Conservation (phyloP, 495 filamentous ascomycete species). For the Venustampulla echinocandica region DNA sequence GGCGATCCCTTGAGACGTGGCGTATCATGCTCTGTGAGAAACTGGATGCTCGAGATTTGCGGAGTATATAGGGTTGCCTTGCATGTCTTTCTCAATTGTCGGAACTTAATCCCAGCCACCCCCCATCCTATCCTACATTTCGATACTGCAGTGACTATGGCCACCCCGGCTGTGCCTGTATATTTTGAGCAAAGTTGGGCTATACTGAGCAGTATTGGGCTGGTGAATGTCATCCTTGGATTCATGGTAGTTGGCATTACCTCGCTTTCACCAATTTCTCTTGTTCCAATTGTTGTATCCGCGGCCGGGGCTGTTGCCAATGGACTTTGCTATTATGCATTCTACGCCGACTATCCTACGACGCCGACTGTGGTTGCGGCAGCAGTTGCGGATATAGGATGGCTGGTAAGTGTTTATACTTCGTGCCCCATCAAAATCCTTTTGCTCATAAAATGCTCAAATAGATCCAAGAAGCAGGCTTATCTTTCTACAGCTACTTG, state of each 20-base stretch:
- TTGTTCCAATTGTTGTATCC: slow-evolving; percentile 28
- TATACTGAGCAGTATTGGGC: slow-evolving; percentile 29
- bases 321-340: slow-evolving; percentile 31
- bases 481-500: slow-evolving; percentile 33
- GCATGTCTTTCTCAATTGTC: no score
- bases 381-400: slow-evolving; percentile 27
- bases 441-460: not conserved
- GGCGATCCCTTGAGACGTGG: no score
- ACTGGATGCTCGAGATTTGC: no score
- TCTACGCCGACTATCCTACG: slow-evolving; percentile 23
- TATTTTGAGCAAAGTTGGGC: slow-evolving; percentile 32
- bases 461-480: slow-evolving; percentile 31
- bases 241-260: slow-evolving; percentile 26
- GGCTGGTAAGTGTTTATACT: slow-evolving; percentile 22
- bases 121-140: no score
- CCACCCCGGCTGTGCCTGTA: slow-evolving; percentile 6
- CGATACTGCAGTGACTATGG: no score
- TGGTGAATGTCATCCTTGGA: slow-evolving; percentile 24
- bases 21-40: no score
- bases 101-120: no score
- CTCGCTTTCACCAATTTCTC: slow-evolving; percentile 20
- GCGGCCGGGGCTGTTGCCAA: slow-evolving; percentile 26
- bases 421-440: not conserved
- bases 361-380: slow-evolving; percentile 21
- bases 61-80: no score